phyloP scores from a whole-genome alignment of 2,329 filamentous ascomycete genomes.

The Fusarium odoratissimum region DNA sequence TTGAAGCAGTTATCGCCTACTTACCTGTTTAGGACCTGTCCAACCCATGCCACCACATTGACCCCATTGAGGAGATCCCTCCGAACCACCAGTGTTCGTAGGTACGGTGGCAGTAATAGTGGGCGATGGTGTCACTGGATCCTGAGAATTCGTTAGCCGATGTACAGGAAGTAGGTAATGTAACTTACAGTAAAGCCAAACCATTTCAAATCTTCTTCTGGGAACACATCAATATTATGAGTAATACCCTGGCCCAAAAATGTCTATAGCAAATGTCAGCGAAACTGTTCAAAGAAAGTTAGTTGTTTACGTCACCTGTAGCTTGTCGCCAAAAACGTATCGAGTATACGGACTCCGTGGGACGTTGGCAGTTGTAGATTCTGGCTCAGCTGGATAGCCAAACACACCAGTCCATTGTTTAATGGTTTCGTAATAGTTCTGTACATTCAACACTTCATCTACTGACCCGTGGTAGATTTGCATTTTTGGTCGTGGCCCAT shows the following conservation, averaged over 20 bases:
- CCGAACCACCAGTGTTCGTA: conserved; percentile 15
- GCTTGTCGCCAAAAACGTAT: conserved; percentile 52
- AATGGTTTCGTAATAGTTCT: conserved; percentile 68
- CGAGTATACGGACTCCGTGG: conserved; percentile 54
- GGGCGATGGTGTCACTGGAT: conserved; percentile 1
- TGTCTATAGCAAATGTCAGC: conserved; percentile 2
- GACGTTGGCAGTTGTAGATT: conserved; percentile 46
- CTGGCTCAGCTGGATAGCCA: conserved; percentile 51
- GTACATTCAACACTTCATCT: conserved; percentile 61
- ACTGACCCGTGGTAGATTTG: conserved; percentile 68
- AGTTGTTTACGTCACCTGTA: not conserved
- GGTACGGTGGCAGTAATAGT: not conserved
- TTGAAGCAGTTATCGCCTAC: accelerated
- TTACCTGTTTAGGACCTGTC: conserved; percentile 26
- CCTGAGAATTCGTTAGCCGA: not conserved
- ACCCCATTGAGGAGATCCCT: conserved; percentile 29
- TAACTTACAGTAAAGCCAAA: conserved; percentile 28
- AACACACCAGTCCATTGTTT: conserved; percentile 68
- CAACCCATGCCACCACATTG: conserved; percentile 33
- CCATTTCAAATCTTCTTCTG: conserved; percentile 35
- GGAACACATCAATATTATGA: conserved; percentile 34
- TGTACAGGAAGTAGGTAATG: not conserved
- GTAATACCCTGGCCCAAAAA: conserved; percentile 32
- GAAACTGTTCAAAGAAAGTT: accelerated
- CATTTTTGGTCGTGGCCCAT: conserved; percentile 64